Conservation (phyloP, 441 rosid genomes). For the Euphorbia schlechtendalii region DNA sequence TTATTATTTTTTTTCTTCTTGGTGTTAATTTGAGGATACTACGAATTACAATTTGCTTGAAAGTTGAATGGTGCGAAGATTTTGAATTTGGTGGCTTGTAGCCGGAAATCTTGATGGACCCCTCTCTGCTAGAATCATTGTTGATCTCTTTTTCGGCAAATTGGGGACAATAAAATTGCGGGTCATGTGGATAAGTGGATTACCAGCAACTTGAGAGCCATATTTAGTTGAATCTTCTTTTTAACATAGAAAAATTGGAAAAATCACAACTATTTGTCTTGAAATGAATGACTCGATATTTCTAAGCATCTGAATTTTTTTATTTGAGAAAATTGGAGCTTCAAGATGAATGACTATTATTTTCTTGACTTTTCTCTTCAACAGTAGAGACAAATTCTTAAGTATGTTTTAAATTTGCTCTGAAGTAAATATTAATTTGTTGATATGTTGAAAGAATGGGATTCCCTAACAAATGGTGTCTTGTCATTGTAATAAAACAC, state of each 20-base stretch:
- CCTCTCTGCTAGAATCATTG: slow-evolving; percentile 5
- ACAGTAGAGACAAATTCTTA: too few relatives aligned
- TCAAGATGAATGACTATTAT: too few relatives aligned
- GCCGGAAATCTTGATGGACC: too few relatives aligned
- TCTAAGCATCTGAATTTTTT: too few relatives aligned
- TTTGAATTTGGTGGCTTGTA: too few relatives aligned
- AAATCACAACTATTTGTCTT: too few relatives aligned
- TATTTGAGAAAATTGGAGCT: too few relatives aligned
- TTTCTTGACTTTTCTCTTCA: too few relatives aligned
- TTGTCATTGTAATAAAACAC: not conserved
- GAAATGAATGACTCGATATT: too few relatives aligned
- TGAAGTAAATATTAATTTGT: not conserved
- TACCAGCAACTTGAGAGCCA: not conserved
- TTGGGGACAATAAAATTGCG: slow-evolving; percentile 15
- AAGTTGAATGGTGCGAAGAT: too few relatives aligned
- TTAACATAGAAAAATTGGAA: too few relatives aligned
- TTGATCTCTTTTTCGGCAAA: slow-evolving; percentile 10
- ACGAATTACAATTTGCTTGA: slow-evolving; percentile 4
- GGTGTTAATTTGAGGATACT: not conserved
- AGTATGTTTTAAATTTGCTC: not conserved
- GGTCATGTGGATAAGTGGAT: slow-evolving; percentile 7
- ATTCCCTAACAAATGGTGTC: too few relatives aligned
- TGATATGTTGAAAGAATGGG: not conserved
- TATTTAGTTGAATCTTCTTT: not conserved
- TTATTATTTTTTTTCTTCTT: not conserved